Conservation (phyloP, 2,329 filamentous ascomycete genomes). For the Pyrenophora seminiperda region DNA sequence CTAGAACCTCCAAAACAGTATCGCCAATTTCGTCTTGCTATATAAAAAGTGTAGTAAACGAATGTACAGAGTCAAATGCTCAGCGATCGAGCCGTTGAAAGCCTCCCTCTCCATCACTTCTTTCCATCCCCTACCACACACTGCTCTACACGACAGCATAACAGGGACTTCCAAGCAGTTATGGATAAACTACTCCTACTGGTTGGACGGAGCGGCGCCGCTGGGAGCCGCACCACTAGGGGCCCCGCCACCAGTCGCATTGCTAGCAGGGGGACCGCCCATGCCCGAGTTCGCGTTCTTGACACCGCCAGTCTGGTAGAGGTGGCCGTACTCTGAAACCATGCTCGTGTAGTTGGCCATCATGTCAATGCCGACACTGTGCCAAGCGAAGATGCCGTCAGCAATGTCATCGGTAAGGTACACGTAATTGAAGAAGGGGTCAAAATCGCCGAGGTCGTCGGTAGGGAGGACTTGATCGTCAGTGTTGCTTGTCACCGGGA, state of each 20-base stretch:
- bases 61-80: no score
- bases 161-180: no score
- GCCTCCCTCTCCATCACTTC: no score
- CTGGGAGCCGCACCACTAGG: conserved; percentile 20
- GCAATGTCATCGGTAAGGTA: conserved; percentile 27
- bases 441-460: conserved; percentile 28
- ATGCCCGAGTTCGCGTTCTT: conserved; percentile 15
- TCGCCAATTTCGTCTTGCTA: no score
- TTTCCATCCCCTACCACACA: no score
- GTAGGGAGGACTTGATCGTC: conserved; percentile 36
- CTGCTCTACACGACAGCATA: no score
- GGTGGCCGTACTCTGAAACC: conserved; percentile 25
- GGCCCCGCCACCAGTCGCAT: conserved; percentile 13
- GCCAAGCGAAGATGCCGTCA: conserved; percentile 36
- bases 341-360: conserved; percentile 23
- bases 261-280: conserved; percentile 8
- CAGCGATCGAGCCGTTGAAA: no score
- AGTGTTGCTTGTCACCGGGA: conserved; percentile 24
- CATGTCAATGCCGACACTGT: conserved; percentile 31
- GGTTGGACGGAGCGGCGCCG: neutral
- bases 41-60: no score
- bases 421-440: conserved; percentile 33
- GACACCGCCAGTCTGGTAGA: conserved; percentile 31
- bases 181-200: no score
- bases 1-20: no score